Evolutionary conservation across 2,329 filamentous ascomycete genomes (phyloP).

Genomic region (Aspergillus phoenicis): DNA sequence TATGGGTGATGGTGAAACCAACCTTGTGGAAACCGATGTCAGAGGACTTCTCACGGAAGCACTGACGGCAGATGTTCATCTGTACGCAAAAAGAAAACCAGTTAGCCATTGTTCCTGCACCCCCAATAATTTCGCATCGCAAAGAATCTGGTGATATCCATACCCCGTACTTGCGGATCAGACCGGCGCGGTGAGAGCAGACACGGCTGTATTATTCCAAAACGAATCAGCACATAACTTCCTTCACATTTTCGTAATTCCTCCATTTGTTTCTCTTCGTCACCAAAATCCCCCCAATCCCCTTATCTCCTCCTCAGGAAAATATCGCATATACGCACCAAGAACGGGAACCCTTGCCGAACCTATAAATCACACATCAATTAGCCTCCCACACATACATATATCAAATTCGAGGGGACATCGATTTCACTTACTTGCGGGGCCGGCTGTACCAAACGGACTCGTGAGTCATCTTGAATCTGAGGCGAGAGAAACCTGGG

Average conservation of each 20-base stretch:
- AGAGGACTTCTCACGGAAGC: conserved; percentile 69
- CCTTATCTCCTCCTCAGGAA: conserved; percentile 9
- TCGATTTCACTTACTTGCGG: conserved; percentile 65
- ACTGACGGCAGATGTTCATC: conserved; percentile 65
- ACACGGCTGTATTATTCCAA: conserved; percentile 61
- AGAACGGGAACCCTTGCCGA: conserved; percentile 88
- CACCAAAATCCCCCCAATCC: background rate
- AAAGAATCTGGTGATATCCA: conserved; percentile 21
- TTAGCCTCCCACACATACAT: conserved; percentile 19
- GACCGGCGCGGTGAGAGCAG: conserved; percentile 95
- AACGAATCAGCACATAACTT: conserved; percentile 28
- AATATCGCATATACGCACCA: conserved; percentile 67
- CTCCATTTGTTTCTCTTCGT: background rate
- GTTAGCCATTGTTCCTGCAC: conserved; percentile 18
- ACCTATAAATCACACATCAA: conserved; percentile 28
- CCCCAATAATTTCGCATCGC: background rate
- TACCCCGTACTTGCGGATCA: conserved; percentile 97
- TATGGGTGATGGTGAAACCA: conserved; percentile 30
- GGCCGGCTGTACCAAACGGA: conserved; percentile 99
- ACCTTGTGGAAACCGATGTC: conserved; percentile 73
- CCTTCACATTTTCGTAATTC: conserved; percentile 8
- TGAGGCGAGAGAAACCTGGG: conserved; percentile 31
- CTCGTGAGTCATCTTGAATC: conserved; percentile 80
- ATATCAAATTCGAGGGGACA: conserved; percentile 10
- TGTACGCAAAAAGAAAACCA: conserved; percentile 17